phyloP scores from a whole-genome alignment of 2,329 filamentous ascomycete genomes.

The Colletotrichum sp. region DNA sequence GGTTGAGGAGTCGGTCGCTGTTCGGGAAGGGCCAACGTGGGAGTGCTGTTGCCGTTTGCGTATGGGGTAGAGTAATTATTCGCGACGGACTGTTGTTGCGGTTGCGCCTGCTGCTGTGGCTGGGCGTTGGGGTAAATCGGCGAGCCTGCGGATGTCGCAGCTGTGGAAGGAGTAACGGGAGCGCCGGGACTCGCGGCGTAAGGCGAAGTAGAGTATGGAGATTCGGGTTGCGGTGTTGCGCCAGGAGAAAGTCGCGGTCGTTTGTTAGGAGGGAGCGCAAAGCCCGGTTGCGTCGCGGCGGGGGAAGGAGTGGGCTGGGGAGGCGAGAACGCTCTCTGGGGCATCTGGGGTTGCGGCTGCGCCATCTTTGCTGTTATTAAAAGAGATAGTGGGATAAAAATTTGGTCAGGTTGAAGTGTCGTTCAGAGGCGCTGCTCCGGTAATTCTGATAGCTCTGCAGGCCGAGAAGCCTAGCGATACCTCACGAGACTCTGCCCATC shows the following conservation, averaged over 20 bases:
- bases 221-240: slow-evolving; percentile 69
- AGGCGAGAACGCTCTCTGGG: slow-evolving; percentile 65
- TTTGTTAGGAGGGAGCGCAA: slow-evolving; percentile 71
- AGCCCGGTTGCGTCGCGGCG: slow-evolving; percentile 58
- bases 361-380: slow-evolving; percentile 49
- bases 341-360: slow-evolving; percentile 60
- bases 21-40: slow-evolving; percentile 25
- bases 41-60: slow-evolving; percentile 34
- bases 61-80: not conserved
- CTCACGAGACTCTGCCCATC: slow-evolving; percentile 51
- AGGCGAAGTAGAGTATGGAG: slow-evolving; percentile 62
- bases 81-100: not conserved
- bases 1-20: slow-evolving; percentile 22
- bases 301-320: slow-evolving; percentile 68
- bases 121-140: slow-evolving; percentile 33
- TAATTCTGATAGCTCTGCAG: slow-evolving; percentile 37
- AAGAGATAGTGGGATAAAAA: not conserved
- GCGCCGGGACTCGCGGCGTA: slow-evolving; percentile 53
- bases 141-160: slow-evolving; percentile 39
- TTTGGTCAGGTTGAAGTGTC: slow-evolving; percentile 9
- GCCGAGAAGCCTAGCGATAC: slow-evolving; percentile 56
- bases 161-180: slow-evolving; percentile 43
- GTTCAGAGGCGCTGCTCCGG: slow-evolving; percentile 1
- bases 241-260: slow-evolving; percentile 74
- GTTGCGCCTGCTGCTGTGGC: slow-evolving; percentile 11